Evolutionary conservation across 2,329 filamentous ascomycete genomes (phyloP).

Genomic region (Fusarium mundagurra): DNA sequence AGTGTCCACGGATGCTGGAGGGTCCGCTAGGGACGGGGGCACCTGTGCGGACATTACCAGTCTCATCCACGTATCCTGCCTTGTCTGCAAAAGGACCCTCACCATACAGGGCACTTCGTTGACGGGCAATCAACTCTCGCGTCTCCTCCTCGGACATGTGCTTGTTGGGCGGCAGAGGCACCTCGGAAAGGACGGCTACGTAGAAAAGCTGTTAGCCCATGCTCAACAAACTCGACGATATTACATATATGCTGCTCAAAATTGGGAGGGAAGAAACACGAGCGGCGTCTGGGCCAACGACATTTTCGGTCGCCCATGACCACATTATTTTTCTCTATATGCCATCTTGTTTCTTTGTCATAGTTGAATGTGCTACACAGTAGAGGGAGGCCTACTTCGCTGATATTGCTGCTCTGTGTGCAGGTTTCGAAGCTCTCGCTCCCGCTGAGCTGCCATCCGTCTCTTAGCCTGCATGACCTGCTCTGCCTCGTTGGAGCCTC

Average conservation of each 20-base stretch:
- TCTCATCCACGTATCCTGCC: conserved; percentile 74
- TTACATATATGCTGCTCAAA: conserved; percentile 41
- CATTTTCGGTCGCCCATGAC: conserved; percentile 40
- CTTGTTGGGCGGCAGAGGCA: conserved; percentile 65
- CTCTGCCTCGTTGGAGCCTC: conserved; percentile 89
- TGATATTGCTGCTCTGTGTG: conserved; percentile 99
- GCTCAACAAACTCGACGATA: conserved; percentile 44
- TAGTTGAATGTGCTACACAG: conserved; percentile 69
- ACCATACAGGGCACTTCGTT: conserved; percentile 93
- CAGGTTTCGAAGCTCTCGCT: conserved; percentile 98
- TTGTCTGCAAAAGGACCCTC: conserved; percentile 76
- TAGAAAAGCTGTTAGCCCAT: conserved; percentile 52
- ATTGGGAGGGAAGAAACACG: conserved; percentile 41
- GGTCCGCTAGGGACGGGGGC: conserved; percentile 73
- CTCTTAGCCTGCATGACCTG: conserved; percentile 99
- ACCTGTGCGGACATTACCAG: conserved; percentile 68
- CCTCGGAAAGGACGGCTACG: conserved; percentile 63
- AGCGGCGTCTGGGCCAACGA: conserved; percentile 35
- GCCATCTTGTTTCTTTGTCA: conserved; percentile 46
- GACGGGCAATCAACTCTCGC: conserved; percentile 93
- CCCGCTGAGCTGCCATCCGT: conserved; percentile 98
- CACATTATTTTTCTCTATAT: conserved; percentile 52
- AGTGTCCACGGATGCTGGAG: conserved; percentile 76
- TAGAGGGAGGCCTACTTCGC: conserved; percentile 91
- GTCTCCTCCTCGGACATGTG: conserved; percentile 95